Evolutionary conservation across 208 protist genomes (phyloP).

Genomic region (Crithidia acanthocephali): DNA sequence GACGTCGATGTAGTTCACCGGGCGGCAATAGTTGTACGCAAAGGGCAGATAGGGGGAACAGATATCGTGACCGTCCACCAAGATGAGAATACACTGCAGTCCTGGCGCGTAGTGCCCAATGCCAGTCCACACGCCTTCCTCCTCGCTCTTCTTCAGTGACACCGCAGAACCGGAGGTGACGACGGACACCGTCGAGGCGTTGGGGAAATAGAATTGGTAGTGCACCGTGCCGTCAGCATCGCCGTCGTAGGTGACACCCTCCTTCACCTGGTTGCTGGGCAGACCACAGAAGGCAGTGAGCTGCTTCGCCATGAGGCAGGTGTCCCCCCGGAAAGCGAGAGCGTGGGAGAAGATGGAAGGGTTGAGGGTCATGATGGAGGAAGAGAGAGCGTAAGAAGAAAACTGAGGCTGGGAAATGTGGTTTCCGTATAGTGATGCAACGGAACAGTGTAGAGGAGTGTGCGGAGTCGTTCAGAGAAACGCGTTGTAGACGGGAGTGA

Average conservation of each 20-base stretch:
- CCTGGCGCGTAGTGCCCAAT: conserved; percentile 9
- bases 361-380: neutral
- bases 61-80: conserved; percentile 33
- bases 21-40: conserved; percentile 31
- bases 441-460: no score
- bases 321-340: conserved; percentile 11
- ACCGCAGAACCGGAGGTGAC: neutral
- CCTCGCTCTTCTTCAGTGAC: neutral
- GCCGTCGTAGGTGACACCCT: conserved; percentile 28
- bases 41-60: conserved; percentile 29
- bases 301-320: conserved; percentile 11
- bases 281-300: conserved; percentile 13
- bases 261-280: conserved; percentile 13
- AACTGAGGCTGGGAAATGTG: no score
- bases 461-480: no score
- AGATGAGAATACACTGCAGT: conserved; percentile 27
- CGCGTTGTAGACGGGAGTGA: no score
- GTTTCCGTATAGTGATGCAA: no score
- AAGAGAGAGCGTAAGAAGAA: no score
- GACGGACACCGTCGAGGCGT: conserved; percentile 17
- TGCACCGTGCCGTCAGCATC: conserved; percentile 23
- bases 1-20: conserved; percentile 37
- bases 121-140: conserved; percentile 17
- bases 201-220: conserved; percentile 26
- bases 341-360: conserved; percentile 1